phyloP scores from a whole-genome alignment of 2,329 filamentous ascomycete genomes.

The Fusarium sp. region DNA sequence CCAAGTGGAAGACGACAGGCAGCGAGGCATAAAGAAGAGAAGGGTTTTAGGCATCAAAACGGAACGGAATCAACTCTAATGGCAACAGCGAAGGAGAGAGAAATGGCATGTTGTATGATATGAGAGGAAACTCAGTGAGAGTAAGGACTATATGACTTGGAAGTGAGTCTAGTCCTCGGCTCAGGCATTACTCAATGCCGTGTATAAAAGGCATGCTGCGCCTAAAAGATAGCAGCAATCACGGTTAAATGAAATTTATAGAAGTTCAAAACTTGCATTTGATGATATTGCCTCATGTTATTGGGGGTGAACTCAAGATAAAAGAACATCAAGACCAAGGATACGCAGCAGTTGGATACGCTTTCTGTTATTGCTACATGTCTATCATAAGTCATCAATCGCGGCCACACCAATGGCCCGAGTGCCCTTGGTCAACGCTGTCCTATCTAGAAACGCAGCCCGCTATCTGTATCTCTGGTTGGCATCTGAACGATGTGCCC shows the following conservation, averaged over 20 bases:
- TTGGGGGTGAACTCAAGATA: background rate
- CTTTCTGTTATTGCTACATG: conserved; percentile 37
- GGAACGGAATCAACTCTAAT: conserved; percentile 2
- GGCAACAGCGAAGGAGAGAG: background rate
- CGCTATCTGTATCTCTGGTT: conserved; percentile 35
- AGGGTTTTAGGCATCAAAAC: background rate
- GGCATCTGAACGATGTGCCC: conserved; percentile 34
- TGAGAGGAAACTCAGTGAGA: background rate
- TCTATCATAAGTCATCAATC: conserved; percentile 47
- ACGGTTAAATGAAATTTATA: conserved; percentile 46
- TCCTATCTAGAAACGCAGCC: conserved; percentile 40
- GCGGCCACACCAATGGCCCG: conserved; percentile 32
- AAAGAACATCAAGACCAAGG: background rate
- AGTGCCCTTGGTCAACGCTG: conserved; percentile 40
- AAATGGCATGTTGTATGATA: conserved; percentile 39
- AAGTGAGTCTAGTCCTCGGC: conserved; percentile 9
- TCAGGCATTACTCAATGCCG: conserved; percentile 41
- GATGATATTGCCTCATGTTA: background rate
- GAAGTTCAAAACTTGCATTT: conserved; percentile 36
- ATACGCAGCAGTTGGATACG: conserved; percentile 12
- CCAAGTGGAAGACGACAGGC: conserved; percentile 60
- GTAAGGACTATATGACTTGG: conserved; percentile 5
- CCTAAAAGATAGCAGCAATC: conserved; percentile 29
- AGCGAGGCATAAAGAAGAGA: conserved; percentile 46
- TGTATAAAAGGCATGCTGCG: conserved; percentile 45